These are phyloP conservation scores for Penicillium ochrochloron DNA, from an alignment of 495 filamentous ascomycete species.

Conservation along the genomic window DNA sequence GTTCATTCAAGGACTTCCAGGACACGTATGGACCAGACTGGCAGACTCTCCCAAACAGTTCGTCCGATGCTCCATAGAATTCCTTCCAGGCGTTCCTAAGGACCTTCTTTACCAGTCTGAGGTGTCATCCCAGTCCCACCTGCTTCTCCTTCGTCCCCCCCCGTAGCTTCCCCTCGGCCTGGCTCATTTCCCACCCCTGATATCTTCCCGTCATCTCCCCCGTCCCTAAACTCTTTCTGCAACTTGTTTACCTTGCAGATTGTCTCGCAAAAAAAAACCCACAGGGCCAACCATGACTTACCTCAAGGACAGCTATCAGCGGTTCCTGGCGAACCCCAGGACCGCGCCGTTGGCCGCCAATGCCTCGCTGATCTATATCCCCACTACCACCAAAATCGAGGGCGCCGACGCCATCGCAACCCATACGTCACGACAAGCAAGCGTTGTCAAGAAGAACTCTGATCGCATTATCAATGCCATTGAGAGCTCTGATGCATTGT, in stretches of 20 bases:
- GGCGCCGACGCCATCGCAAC: conserved; percentile 73
- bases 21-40: conserved; percentile 5
- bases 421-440: conserved; percentile 69
- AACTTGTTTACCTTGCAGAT: conserved; percentile 13
- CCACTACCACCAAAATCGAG: conserved; percentile 77
- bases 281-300: conserved; percentile 50
- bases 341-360: conserved; percentile 66
- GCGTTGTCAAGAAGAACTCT: conserved; percentile 73
- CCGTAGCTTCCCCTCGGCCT: conserved; percentile 13
- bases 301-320: conserved; percentile 71
- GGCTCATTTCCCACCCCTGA: conserved; percentile 18
- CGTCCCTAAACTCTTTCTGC: conserved; percentile 11
- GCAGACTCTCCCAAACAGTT: background rate
- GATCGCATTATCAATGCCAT: conserved; percentile 73
- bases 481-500: conserved; percentile 70
- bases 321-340: conserved; percentile 74
- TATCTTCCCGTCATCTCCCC: conserved; percentile 15
- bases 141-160: conserved; percentile 3
- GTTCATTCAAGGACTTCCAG: background rate
- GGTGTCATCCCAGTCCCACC: conserved; percentile 5
- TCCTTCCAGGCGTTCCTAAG: background rate
- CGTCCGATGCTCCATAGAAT: conserved; percentile 8
- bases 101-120: background rate
- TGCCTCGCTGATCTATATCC: conserved; percentile 87
- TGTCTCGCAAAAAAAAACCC: conserved; percentile 9